These are phyloP conservation scores for Ceratocystiopsis minuta DNA, from an alignment of 2,329 filamentous ascomycete genomes.

Conservation along the genomic window DNA sequence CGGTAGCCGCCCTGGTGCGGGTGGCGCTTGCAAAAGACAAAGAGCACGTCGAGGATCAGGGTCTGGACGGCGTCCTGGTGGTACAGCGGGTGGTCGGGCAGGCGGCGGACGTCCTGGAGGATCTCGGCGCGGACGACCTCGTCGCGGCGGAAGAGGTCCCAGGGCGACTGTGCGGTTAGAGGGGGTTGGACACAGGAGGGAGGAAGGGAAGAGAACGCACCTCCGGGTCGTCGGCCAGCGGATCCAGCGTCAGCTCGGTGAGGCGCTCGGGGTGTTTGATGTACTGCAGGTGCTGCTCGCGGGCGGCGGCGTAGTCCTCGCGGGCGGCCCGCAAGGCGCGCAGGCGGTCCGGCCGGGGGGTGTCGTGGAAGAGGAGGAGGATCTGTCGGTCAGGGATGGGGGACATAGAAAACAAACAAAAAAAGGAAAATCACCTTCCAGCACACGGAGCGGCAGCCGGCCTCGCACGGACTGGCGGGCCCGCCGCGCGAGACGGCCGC, in stretches of 20 bases:
- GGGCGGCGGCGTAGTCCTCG: constrained; percentile 52
- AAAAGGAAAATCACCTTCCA: constrained; percentile 52
- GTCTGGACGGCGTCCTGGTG: constrained; percentile 60
- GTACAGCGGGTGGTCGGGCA: constrained; percentile 85
- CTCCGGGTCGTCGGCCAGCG: constrained; percentile 61
- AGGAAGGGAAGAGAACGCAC: constrained; percentile 15
- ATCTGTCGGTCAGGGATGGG: constrained; percentile 28
- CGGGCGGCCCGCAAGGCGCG: constrained; percentile 49
- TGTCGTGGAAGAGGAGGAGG: constrained; percentile 60
- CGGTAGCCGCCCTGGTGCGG: constrained; percentile 73
- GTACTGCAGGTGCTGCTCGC: constrained; percentile 59
- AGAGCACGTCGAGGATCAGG: constrained; percentile 75
- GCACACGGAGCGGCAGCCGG: constrained; percentile 68
- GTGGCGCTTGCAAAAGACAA: constrained; percentile 87
- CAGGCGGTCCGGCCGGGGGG: constrained; percentile 49
- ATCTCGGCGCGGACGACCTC: constrained; percentile 77
- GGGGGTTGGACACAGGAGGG: constrained; percentile 1
- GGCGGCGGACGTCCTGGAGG: constrained; percentile 79
- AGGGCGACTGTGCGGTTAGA: constrained; percentile 55
- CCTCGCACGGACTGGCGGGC: constrained; percentile 42
- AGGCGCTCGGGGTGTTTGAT: constrained; percentile 74
- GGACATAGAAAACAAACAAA: too few relatives aligned
- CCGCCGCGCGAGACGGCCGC: constrained; percentile 44
- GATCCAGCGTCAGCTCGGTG: constrained; percentile 52
- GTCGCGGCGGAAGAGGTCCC: constrained; percentile 73